phyloP scores from a whole-genome alignment of 140 eudicot species.

The Ambrosia hybrid region DNA sequence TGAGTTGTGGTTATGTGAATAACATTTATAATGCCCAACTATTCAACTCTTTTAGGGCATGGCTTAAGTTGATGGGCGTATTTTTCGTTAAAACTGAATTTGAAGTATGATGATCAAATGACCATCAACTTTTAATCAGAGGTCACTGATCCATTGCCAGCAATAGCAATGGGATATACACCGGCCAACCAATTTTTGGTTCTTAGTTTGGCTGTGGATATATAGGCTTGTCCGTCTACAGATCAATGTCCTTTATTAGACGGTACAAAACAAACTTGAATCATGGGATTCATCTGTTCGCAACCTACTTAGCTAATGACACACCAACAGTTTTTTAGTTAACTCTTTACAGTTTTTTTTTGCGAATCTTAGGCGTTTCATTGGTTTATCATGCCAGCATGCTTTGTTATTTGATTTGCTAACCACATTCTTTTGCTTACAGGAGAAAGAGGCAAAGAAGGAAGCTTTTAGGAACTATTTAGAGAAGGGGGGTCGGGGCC shows the following conservation, averaged over 20 bases:
- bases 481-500: no score
- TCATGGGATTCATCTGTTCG: neutral
- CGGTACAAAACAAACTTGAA: neutral
- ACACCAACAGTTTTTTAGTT: neutral
- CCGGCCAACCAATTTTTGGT: neutral
- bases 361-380: no score
- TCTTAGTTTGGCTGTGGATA: neutral
- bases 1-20: no score
- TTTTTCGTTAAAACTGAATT: no score
- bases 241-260: neutral
- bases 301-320: neutral
- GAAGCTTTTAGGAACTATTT: conserved; percentile 93
- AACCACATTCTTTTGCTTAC: conserved; percentile 15
- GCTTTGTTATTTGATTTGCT: conserved; percentile 5
- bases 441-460: conserved; percentile 93
- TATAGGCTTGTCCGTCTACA: neutral
- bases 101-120: no score
- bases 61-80: no score
- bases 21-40: no score
- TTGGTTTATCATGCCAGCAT: no score
- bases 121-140: neutral
- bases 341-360: neutral
- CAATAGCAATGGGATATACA: neutral
- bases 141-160: neutral
- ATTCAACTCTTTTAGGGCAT: no score